These are phyloP conservation scores for Daldinia grandis DNA, from an alignment of 495 filamentous ascomycete species.

Conservation along the genomic window DNA sequence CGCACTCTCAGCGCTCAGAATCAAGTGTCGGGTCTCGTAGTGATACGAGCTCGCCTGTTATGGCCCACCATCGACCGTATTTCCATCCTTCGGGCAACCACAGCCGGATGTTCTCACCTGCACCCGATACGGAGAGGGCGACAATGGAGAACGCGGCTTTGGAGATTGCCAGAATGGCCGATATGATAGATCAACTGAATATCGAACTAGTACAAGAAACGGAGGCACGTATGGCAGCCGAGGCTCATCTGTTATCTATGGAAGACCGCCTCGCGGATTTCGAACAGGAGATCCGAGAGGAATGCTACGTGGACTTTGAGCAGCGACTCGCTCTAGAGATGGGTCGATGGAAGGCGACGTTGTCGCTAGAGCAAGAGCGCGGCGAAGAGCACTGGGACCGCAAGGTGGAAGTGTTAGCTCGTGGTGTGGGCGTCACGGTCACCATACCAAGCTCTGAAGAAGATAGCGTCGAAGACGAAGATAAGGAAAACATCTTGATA, in stretches of 20 bases:
- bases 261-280: constrained; percentile 75
- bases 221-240: constrained; percentile 64
- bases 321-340: constrained; percentile 74
- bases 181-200: constrained; percentile 76
- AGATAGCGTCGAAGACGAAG: constrained; percentile 50
- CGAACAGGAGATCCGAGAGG: constrained; percentile 89
- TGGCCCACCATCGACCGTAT: constrained; percentile 42
- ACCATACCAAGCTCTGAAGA: constrained; percentile 37
- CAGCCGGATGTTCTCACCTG: constrained; percentile 48
- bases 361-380: constrained; percentile 75
- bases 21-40: constrained; percentile 46
- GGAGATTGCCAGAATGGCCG: constrained; percentile 76
- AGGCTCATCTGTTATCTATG: constrained; percentile 65
- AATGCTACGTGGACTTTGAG: constrained; percentile 88
- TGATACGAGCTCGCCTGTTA: constrained; percentile 47
- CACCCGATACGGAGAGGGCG: constrained; percentile 64
- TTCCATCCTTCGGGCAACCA: constrained; percentile 53
- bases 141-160: constrained; percentile 79
- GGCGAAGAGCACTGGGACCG: constrained; percentile 86
- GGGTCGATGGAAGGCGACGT: constrained; percentile 75
- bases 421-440: constrained; percentile 62
- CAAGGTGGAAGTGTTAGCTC: constrained; percentile 86
- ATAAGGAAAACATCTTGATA: constrained; percentile 61
- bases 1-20: constrained; percentile 48
- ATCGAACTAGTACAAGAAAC: constrained; percentile 67